Conservation (phyloP, 176 grass and related monocot species). For the Avena insularis region DNA sequence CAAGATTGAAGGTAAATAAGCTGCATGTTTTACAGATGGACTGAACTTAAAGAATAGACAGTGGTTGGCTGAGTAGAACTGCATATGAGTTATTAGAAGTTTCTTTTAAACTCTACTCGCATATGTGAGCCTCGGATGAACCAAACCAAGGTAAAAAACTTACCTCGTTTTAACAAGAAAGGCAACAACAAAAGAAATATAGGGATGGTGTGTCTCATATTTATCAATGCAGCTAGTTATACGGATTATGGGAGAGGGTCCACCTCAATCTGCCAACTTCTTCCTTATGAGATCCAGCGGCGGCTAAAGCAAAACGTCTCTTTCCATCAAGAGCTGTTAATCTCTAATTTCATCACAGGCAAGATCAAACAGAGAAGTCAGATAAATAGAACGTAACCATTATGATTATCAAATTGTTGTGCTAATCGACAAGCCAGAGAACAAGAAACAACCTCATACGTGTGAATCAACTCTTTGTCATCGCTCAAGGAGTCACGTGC, state of each 20-base stretch:
- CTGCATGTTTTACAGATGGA: slow-evolving; percentile 29
- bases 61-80: neutral
- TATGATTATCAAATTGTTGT: slow-evolving; percentile 25
- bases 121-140: slow-evolving; percentile 19
- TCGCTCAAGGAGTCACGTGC: slow-evolving; percentile 86
- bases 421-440: slow-evolving; percentile 42
- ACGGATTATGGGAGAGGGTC: neutral
- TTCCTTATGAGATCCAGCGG: slow-evolving; percentile 97
- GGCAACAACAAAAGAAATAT: neutral
- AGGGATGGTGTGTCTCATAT: neutral
- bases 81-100: slow-evolving; percentile 18
- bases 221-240: slow-evolving; percentile 22
- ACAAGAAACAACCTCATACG: slow-evolving; percentile 77
- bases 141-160: slow-evolving; percentile 16
- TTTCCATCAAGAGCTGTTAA: slow-evolving; percentile 97
- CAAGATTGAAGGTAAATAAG: slow-evolving; percentile 6
- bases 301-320: slow-evolving; percentile 97
- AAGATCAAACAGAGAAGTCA: slow-evolving; percentile 52
- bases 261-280: slow-evolving; percentile 97
- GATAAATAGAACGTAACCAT: slow-evolving; percentile 37
- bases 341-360: slow-evolving; percentile 68
- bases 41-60: slow-evolving; percentile 10
- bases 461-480: slow-evolving; percentile 96
- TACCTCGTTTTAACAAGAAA: slow-evolving; percentile 32
- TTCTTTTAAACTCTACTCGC: slow-evolving; percentile 21